Evolutionary conservation across 495 filamentous ascomycete species (phyloP).

Genomic region (Umbilicaria muhlenbergii): DNA sequence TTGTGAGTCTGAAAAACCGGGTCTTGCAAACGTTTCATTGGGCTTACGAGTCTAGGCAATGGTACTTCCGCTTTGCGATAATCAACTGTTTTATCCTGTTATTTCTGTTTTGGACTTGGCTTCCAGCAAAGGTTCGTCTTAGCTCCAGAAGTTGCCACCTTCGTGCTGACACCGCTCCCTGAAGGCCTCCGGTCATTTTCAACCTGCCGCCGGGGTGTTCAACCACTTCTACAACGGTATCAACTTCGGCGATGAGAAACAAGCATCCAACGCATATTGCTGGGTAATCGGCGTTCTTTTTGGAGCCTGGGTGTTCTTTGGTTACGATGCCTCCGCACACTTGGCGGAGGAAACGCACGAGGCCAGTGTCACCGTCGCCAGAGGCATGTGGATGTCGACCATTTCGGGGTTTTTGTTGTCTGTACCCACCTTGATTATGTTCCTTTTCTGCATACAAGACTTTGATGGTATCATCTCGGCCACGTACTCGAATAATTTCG

Average conservation of each 20-base stretch:
- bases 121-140: constrained; percentile 2
- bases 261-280: constrained; percentile 14
- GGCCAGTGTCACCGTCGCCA: constrained; percentile 34
- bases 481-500: background rate
- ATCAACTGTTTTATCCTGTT: constrained; percentile 13
- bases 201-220: constrained; percentile 11
- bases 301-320: constrained; percentile 14
- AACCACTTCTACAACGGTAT: constrained; percentile 16
- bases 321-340: constrained; percentile 40
- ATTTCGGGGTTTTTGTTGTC: constrained; percentile 34
- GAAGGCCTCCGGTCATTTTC: constrained; percentile 11
- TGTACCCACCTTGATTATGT: constrained; percentile 35
- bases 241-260: constrained; percentile 9
- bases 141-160: too few species aligned
- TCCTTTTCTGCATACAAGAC: constrained; percentile 37
- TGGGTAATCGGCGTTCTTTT: constrained; percentile 15
- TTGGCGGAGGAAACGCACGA: constrained; percentile 43
- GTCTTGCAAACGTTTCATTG: too few species aligned
- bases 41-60: too few species aligned
- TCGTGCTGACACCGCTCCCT: background rate
- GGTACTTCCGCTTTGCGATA: constrained; percentile 7
- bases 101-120: constrained; percentile 14
- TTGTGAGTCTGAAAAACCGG: too few species aligned
- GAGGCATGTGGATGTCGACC: constrained; percentile 40
- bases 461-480: background rate